Base-by-base conservation (phyloP, 2,329 filamentous ascomycete species). In the Calonectria multiphialidica region DNA sequence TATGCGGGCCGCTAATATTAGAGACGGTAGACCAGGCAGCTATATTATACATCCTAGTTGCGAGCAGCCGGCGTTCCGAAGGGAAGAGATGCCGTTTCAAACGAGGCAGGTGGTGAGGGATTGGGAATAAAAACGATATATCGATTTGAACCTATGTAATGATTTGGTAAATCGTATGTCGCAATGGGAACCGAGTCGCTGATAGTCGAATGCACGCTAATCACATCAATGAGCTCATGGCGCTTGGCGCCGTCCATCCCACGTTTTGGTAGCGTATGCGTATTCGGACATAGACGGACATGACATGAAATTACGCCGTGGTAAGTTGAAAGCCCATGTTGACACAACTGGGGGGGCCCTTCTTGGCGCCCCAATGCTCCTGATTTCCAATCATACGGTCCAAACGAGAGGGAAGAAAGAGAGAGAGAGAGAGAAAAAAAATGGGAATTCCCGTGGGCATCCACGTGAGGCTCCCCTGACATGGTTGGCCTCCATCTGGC, bases 381-480 rank as follows among this genome's bases (percentile, higher is more conserved):
- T 69, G 47, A 53, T 69, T 68, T 55, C 59, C 53, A 59, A 59
- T 59, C 53, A 59, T 40, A 25, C 40, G 35, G 18, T 59, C 44
- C 66, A 44, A 50, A 49, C 45, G 30, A 49, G 10, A n/a, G n/a
- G n/a, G n/a, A n/a, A n/a, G n/a, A n/a, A n/a, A n/a, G n/a, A n/a
- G 53, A 59, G 37, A 47, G 30, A 37, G 62, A 18, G 35, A 33
- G 40, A 25, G 33, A 23, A 12, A 62, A 45, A 62, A 62, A 45
- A 12, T 37, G 37, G 37, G 69, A 63, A 57, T 47, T 72, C 44
- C 62, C 16, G 33, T 30, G 5, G 5, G 33, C 50, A 45, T 66
- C 68, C 68, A 72, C 72, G 64, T 68, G 68, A 73, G 65, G 40
- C 74, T 72, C 63, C 72, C 68, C 71, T 75, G 72, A 57, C 75